A percentile compares a stretch with the other conserved stretches of the same genome.
These are phyloP conservation scores for Balakata baccata DNA, from an alignment of 345 rosid species.

Conservation along the genomic window DNA sequence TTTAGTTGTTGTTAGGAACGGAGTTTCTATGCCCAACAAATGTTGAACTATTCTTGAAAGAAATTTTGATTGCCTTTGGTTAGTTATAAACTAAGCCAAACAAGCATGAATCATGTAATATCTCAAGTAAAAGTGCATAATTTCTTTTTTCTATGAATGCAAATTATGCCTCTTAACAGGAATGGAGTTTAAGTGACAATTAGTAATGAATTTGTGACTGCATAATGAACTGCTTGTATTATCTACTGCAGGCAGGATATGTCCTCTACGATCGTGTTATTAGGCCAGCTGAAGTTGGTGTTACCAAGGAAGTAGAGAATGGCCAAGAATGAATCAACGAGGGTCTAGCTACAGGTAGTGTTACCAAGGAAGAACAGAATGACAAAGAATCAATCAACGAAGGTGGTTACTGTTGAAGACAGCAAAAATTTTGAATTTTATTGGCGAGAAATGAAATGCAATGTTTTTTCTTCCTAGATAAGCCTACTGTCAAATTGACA, in stretches of 20 bases:
- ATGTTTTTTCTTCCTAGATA: slow-evolving; percentile 15
- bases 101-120: too few species aligned
- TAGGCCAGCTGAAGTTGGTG: slow-evolving; percentile 96
- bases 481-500: slow-evolving; percentile 1
- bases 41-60: too few species aligned
- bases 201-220: not conserved
- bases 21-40: too few species aligned
- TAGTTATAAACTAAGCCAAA: too few species aligned
- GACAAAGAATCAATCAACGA: slow-evolving; percentile 12
- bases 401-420: slow-evolving; percentile 37
- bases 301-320: slow-evolving; percentile 50
- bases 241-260: slow-evolving; percentile 69
- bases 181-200: not conserved
- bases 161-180: too few species aligned
- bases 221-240: not conserved
- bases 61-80: too few species aligned
- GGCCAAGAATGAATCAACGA: slow-evolving; percentile 11
- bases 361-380: slow-evolving; percentile 50
- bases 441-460: slow-evolving; percentile 1
- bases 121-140: not conserved
- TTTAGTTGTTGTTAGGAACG: too few species aligned
- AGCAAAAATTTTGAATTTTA: slow-evolving; percentile 22
- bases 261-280: slow-evolving; percentile 68
- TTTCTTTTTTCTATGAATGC: not conserved
- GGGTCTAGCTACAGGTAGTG: too few species aligned